Percentiles rank a stretch among this genome's conserved stretches.
Evolutionary conservation across 768 basidiomycete species (phyloP).

Genomic region (Boletus sp.): DNA sequence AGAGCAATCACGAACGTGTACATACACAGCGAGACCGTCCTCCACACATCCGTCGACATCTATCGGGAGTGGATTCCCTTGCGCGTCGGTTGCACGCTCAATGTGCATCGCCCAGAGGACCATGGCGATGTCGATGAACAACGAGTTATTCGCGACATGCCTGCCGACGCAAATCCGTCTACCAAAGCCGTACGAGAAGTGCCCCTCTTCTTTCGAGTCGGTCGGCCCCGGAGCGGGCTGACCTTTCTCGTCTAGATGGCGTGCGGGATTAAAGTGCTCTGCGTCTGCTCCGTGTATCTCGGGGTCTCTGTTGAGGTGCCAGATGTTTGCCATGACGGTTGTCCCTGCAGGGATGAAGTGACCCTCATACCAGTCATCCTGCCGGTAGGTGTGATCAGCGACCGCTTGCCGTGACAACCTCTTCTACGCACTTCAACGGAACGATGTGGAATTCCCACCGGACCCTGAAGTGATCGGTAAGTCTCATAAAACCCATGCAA

Average conservation of each 20-base stretch:
- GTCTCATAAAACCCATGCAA: not conserved
- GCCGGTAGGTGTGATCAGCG: not conserved
- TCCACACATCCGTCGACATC: constrained; percentile 7
- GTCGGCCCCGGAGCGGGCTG: not conserved
- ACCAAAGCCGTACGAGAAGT: constrained; percentile 6
- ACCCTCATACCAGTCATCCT: constrained; percentile 24
- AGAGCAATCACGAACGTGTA: not conserved
- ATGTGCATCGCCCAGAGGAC: constrained; percentile 28
- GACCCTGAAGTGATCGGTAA: not conserved
- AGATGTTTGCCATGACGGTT: constrained; percentile 10
- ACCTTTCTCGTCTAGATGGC: constrained; percentile 2
- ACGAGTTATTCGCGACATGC: constrained; percentile 31
- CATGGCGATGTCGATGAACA: constrained; percentile 34
- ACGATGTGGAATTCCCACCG: constrained; percentile 1
- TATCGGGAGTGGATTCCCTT: constrained; percentile 1
- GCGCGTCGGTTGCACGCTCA: constrained; percentile 1
- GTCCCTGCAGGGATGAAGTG: constrained; percentile 24
- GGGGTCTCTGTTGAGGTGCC: constrained; percentile 37
- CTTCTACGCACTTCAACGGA: not conserved
- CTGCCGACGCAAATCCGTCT: constrained; percentile 32
- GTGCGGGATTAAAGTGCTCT: constrained; percentile 40
- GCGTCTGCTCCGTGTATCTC: constrained; percentile 45
- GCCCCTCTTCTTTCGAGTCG: constrained; percentile 16
- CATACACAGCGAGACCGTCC: constrained; percentile 6
- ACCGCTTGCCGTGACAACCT: not conserved